These are phyloP conservation scores for Macrophomina tecta DNA, from an alignment of 2,329 filamentous ascomycete species.

Conservation along the genomic window DNA sequence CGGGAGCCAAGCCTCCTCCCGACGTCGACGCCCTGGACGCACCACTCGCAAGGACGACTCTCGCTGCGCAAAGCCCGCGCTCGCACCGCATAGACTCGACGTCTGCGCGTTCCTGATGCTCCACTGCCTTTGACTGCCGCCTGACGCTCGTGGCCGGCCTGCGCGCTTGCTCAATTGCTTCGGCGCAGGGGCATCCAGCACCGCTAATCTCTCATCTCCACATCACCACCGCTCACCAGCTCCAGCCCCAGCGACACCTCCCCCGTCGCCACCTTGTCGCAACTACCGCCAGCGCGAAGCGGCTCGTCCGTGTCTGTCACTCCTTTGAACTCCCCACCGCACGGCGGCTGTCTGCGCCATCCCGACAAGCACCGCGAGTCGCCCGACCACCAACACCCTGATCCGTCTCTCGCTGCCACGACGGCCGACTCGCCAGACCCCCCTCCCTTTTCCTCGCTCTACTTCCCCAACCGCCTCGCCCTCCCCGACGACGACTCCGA, in stretches of 20 bases:
- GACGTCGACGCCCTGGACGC: conserved; percentile 21
- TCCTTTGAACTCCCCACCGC: conserved; percentile 44
- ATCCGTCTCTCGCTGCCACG: conserved; percentile 41
- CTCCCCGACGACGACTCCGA: conserved; percentile 54
- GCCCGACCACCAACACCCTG: conserved; percentile 25
- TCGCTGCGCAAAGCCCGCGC: conserved; percentile 11
- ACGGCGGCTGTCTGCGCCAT: conserved; percentile 33
- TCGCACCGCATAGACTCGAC: conserved; percentile 15
- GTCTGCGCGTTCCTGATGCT: conserved; percentile 22
- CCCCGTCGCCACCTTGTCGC: conserved; percentile 52
- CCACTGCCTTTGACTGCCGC: conserved; percentile 33
- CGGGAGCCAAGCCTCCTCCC: conserved; percentile 19
- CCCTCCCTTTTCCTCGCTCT: conserved; percentile 69
- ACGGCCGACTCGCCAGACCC: conserved; percentile 61
- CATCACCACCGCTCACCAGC: conserved; percentile 24
- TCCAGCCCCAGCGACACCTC: conserved; percentile 22
- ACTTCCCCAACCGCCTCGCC: conserved; percentile 56
- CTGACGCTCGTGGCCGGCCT: conserved; percentile 35
- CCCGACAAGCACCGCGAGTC: conserved; percentile 23
- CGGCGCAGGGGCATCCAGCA: conserved; percentile 28
- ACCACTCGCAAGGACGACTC: conserved; percentile 3
- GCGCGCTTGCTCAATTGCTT: conserved; percentile 38
- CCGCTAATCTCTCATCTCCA: conserved; percentile 28
- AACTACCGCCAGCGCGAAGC: conserved; percentile 48
- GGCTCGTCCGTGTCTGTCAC: conserved; percentile 53